Base-by-base conservation (phyloP, 2,329 filamentous ascomycete genomes). In the Apiospora aurea region DNA sequence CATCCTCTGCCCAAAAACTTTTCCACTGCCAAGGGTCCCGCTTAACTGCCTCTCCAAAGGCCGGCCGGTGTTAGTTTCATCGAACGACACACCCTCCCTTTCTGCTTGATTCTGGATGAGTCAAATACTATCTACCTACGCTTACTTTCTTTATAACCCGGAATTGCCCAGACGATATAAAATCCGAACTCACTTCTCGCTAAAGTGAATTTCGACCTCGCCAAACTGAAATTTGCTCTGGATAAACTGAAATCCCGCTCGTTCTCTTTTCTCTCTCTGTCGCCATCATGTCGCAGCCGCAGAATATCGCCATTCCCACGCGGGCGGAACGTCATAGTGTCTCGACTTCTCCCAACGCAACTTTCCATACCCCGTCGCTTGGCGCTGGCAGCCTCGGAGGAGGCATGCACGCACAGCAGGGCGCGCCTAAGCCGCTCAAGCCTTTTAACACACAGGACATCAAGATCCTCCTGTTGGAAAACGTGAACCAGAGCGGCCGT, bases 371-470 rank as follows among this genome's bases (percentile, higher is more conserved):
- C 75, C 92, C 92, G 46, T 85, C 90, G 47, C 88, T 91, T n/a
- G 47, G 68, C 47, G 29, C 72, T 92, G 91, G 57, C 57, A 64
- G 84, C 88, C 88, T 83, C 85, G 87, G 75, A 83, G 83, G 74
- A 83, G 83, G 74, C 85, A 80, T 70, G 41, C 80, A 85, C 67
- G 81, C 77, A 72, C 83, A 83, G 76, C 82, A 81, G 53, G 81
- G 82, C 47, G 83, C 85, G 61, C 80, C 85, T 13, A 98, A 97
- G 84, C 92, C 92, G 76, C 86, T 99, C 77, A 98, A 98, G 86
- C 96, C 96, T 21, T 99, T 99, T 85, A 92, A 96, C 80, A 96
- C 95, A 29, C 91, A 96, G 80, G 96, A 98, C 80, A 95, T 99
- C 85, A 98, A 98, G 86, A 97, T 99, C 71, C 85, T 99, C 72